A percentile compares a stretch with the other conserved stretches of the same genome.
phyloP scores from a whole-genome alignment of 2,329 filamentous ascomycete genomes.

The Ceratocystis cacaofunesta region DNA sequence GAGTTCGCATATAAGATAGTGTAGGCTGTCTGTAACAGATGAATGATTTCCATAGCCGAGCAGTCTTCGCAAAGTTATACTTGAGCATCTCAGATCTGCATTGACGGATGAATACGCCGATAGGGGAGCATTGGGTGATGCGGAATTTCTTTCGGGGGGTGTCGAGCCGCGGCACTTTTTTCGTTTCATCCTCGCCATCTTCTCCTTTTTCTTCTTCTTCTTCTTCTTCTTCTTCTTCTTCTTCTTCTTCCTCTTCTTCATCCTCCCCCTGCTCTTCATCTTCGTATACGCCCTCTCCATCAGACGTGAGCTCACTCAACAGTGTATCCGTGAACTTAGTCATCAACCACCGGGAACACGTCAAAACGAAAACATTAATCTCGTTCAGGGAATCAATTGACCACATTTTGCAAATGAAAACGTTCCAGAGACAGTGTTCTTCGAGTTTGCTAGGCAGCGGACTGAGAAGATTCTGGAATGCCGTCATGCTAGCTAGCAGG shows the following conservation, averaged over 20 bases:
- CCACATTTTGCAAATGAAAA: conserved; percentile 72
- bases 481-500: conserved; percentile 39
- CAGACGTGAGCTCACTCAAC: not conserved
- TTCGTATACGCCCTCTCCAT: not conserved
- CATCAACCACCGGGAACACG: conserved; percentile 4
- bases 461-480: conserved; percentile 44
- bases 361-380: conserved; percentile 60
- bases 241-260: conserved; percentile 18
- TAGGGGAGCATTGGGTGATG: conserved; percentile 58
- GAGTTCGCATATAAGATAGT: conserved; percentile 47
- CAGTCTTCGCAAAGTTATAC: conserved; percentile 63
- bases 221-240: too few species aligned
- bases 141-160: conserved; percentile 35
- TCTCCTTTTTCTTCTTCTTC: too few species aligned
- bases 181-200: too few species aligned
- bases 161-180: too few species aligned
- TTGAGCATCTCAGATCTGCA: conserved; percentile 65
- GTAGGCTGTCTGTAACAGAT: conserved; percentile 68
- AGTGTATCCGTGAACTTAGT: not conserved
- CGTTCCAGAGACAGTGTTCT: conserved; percentile 73
- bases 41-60: conserved; percentile 70
- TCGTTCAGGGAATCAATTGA: conserved; percentile 66
- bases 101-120: conserved; percentile 67
- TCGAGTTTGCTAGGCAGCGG: conserved; percentile 42
- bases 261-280: conserved; percentile 28